Evolutionary conservation across 1,284 basidiomycete genomes (phyloP).

Genomic region (Malassezia equina): DNA sequence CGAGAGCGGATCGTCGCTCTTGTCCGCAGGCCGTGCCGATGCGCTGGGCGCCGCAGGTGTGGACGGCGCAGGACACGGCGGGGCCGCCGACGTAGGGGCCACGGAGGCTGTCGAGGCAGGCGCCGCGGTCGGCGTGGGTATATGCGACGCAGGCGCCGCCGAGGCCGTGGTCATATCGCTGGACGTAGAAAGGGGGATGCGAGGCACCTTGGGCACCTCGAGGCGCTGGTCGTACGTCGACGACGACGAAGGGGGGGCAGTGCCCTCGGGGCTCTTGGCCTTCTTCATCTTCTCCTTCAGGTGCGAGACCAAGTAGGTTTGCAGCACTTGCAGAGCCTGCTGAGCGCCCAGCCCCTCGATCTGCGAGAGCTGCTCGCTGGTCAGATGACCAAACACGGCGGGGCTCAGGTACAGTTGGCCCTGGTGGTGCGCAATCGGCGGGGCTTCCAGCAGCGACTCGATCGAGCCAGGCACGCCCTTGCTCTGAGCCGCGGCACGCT

Average conservation of each 20-base stretch:
- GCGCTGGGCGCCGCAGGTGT: background rate
- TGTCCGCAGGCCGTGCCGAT: background rate
- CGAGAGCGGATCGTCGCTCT: constrained; percentile 23
- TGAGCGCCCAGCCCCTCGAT: constrained; percentile 71
- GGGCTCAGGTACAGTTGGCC: constrained; percentile 74
- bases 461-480: constrained; percentile 41
- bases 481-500: constrained; percentile 31
- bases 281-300: constrained; percentile 63
- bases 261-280: constrained; percentile 2
- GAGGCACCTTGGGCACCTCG: constrained; percentile 13
- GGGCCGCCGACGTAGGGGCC: background rate
- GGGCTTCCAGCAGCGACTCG: constrained; percentile 51
- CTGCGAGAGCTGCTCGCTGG: constrained; percentile 62
- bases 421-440: constrained; percentile 71
- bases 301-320: constrained; percentile 70
- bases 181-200: constrained; percentile 3
- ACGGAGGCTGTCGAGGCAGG: background rate
- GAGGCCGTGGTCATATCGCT: background rate
- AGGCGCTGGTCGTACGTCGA: constrained; percentile 11
- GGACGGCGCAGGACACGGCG: background rate
- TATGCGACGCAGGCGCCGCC: background rate
- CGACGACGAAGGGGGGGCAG: background rate
- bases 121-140: background rate
- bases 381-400: constrained; percentile 68
- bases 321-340: constrained; percentile 69